Evolutionary conservation across 2,329 filamentous ascomycete genomes (phyloP), one percentile per base, ranked within the genome.

Genomic region (Scopulariopsis brevicaulis): DNA sequence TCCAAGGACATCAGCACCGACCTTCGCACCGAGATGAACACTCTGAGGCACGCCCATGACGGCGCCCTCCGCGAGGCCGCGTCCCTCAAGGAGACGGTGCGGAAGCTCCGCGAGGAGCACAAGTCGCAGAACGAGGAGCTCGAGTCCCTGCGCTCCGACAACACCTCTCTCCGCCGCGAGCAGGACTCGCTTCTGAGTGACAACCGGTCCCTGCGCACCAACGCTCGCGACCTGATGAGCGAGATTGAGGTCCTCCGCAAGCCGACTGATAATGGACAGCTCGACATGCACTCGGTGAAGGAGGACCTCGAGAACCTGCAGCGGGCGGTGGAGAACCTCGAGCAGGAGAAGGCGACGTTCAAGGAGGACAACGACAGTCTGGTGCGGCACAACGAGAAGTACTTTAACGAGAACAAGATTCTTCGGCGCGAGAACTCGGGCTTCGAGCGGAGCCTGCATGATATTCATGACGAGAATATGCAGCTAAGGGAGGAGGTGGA

Each of bases 361-460:
- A 71, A 71, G 43, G 70, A 79, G 61, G 79, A 82, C 62, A 79
- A 81, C 60, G 68, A 74, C 37, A 77, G 75, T 62, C 73, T 81
- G 24, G 78, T 79, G 56, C 77, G 75, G 43, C 76, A 80, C 64
- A 81, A 81, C 59, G 77, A 81, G 55, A 77, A 75, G 60, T 80
- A 80, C 63, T 81, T 77, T 62, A 74, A 70, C 58, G 77, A 81
- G 64, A 80, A 78, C 69, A 78, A 78, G 67, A 68, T 72, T 43
- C 69, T 79, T 6, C 69, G 70, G 20, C 71, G 73, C 18, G 74
- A 81, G 64, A 80, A 79, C 61, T 70, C 73, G 25, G 70, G 69
- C 56, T 79, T 77, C 59, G 75, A 76, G 64, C 74, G 73, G 54
- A 75, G 71, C 58, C 67, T 75, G 32, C 72, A 73, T 24, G 71